Evolutionary conservation across 2,329 filamentous ascomycete species (phyloP).

Genomic region (Aureobasidium sp.): DNA sequence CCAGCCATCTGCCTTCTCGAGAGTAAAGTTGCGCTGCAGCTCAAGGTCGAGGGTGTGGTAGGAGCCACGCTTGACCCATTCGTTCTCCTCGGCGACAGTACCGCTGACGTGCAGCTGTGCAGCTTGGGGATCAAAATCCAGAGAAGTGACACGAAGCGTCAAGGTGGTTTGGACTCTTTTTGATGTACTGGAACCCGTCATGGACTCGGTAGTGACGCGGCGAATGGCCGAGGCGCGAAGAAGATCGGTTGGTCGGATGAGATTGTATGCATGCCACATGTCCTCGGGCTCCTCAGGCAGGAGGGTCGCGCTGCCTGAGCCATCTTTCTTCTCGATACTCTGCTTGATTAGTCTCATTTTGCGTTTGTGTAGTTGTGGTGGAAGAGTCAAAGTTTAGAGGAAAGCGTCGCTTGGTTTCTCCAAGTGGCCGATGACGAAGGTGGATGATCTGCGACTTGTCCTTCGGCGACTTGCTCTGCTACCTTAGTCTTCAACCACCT

Average conservation of each 20-base stretch:
- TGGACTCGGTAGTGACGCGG: slow-evolving; percentile 54
- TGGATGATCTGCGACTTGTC: slow-evolving; percentile 4
- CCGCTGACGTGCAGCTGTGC: slow-evolving; percentile 63
- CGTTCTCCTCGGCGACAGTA: slow-evolving; percentile 58
- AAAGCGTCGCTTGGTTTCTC: not conserved
- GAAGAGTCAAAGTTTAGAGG: not conserved
- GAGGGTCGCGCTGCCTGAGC: slow-evolving; percentile 58
- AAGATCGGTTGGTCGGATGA: slow-evolving; percentile 58
- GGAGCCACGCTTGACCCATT: slow-evolving; percentile 58
- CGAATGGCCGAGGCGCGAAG: slow-evolving; percentile 61
- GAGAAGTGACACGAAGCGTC: slow-evolving; percentile 56
- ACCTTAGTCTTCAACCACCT: not conserved
- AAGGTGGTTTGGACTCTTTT: slow-evolving; percentile 58
- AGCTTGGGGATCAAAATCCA: slow-evolving; percentile 64
- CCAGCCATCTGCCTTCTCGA: slow-evolving; percentile 82
- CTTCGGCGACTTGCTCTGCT: not conserved
- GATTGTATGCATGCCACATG: slow-evolving; percentile 74
- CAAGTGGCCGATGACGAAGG: slow-evolving; percentile 6
- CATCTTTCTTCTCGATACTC: slow-evolving; percentile 55
- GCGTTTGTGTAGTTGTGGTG: not conserved
- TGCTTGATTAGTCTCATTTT: slow-evolving; percentile 61
- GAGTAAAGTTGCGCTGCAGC: slow-evolving; percentile 75
- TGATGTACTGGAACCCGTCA: slow-evolving; percentile 56
- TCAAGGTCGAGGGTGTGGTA: slow-evolving; percentile 77
- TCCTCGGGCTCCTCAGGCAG: slow-evolving; percentile 68